Evolutionary conservation across 2,329 filamentous ascomycete genomes (phyloP).

Genomic region (Ceratocystis lukuohia): DNA sequence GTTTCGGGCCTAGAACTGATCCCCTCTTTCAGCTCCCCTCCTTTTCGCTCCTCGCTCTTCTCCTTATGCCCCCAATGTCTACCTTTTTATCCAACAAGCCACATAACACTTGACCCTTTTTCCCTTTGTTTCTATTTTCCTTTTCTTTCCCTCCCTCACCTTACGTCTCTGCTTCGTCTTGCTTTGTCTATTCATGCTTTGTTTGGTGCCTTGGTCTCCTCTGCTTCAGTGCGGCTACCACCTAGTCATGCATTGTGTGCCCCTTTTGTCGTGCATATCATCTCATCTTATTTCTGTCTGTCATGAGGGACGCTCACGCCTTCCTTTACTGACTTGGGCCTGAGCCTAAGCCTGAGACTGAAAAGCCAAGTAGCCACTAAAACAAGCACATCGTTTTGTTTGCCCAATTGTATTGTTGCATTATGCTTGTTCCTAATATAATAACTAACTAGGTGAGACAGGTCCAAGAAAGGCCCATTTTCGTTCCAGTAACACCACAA

Average conservation of each 20-base stretch:
- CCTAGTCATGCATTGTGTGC: constrained; percentile 5
- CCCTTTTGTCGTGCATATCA: constrained; percentile 17
- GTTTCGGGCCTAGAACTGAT: constrained; percentile 6
- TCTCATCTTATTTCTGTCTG: constrained; percentile 9
- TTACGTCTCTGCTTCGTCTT: not conserved
- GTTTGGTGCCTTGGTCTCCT: constrained; percentile 2
- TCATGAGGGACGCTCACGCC: not conserved
- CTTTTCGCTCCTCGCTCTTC: not conserved
- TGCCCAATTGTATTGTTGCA: not conserved
- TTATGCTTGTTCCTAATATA: not conserved
- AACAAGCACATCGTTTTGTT: not conserved
- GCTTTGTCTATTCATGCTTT: not conserved
- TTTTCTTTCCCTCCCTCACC: not conserved
- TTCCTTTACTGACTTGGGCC: not conserved
- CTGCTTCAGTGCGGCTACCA: constrained; percentile 3
- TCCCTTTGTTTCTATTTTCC: not conserved
- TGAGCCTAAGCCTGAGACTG: too few relatives aligned
- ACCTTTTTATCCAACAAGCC: not conserved
- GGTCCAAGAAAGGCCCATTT: not conserved
- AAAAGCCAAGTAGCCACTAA: not conserved
- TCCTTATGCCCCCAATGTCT: not conserved
- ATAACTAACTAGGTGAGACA: not conserved
- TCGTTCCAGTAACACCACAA: not conserved
- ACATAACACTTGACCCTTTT: not conserved
- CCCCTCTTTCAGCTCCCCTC: constrained; percentile 7